A percentile compares a stretch with the other conserved stretches of the same genome.
These are phyloP conservation scores for Fusarium dimerum DNA, from an alignment of 2,329 filamentous ascomycete genomes.

Conservation along the genomic window DNA sequence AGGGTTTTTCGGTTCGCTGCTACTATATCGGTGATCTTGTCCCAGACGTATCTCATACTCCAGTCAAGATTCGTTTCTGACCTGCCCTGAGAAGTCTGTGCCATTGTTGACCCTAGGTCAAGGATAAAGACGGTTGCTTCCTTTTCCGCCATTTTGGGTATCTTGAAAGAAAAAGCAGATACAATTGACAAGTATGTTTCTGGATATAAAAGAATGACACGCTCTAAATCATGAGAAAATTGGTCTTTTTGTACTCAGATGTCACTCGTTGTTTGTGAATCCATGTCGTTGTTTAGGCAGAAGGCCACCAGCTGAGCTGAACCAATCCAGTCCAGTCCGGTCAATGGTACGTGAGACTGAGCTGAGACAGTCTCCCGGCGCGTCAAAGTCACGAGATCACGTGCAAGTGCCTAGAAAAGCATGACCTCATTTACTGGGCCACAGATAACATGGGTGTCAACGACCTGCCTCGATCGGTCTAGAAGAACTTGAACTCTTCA, in stretches of 20 bases:
- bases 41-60: constrained; percentile 91
- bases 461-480: constrained; percentile 11
- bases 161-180: constrained; percentile 1
- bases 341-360: background rate
- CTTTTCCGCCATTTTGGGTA: constrained; percentile 76
- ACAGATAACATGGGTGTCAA: constrained; percentile 4
- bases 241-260: constrained; percentile 15
- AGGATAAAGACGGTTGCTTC: constrained; percentile 91
- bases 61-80: constrained; percentile 82
- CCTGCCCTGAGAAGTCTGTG: constrained; percentile 68
- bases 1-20: constrained; percentile 67
- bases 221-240: background rate
- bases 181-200: background rate
- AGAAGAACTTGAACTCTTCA: constrained; percentile 4
- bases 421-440: constrained; percentile 11
- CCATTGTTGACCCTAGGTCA: constrained; percentile 87
- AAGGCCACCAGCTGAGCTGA: constrained; percentile 19
- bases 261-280: constrained; percentile 14
- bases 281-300: constrained; percentile 29
- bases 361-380: constrained; percentile 14
- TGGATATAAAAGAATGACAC: background rate
- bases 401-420: constrained; percentile 21
- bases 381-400: constrained; percentile 31
- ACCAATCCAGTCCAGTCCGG: constrained; percentile 1
- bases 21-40: constrained; percentile 74